Base-by-base conservation (phyloP, 2,329 filamentous ascomycete genomes). In the Venturiaceae sp. region DNA sequence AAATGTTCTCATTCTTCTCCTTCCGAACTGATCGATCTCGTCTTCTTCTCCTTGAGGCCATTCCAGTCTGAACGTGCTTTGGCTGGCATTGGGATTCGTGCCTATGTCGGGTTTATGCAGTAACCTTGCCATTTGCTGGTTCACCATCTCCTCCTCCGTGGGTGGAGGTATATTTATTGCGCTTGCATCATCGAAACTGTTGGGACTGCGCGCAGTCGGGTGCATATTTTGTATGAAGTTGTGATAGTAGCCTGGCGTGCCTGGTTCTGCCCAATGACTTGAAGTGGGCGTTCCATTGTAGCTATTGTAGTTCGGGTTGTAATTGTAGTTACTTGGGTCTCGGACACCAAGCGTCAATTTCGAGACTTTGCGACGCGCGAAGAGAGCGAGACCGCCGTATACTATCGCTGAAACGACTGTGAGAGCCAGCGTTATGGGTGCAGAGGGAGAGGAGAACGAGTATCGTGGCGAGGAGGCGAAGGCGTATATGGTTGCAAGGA, bases 101-200 rank as follows among this genome's bases (percentile, higher is more conserved):
- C 68, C 66, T 3, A 65, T 58, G 52, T 75, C 70, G 11, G 14
- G 37, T 58, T 68, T 68, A 58, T 69, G 64, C 16, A 79, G 71
- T 0, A 80, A 69, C 61, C 74, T 69, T n/a, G 76, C 71, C 72
- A 79, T 77, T 61, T 80, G 77, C 62, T 77, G 75, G 32, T 76
- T 74, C 59, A 78, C 75, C 60, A 73, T 68, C 54, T 80, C 77
- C 57, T 79, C 75, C 63, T 80, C 77, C 5, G 58, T 60, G 14
- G 53, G 52, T 55, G 53, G 16, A 16, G 39, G 28, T 23, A 37
- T 53, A 46, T 2, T 63, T 54, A 33, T 62, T 34, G 30, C 41
- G 58, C 32, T 39, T 58, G 53, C 23, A n/a, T 23, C 47, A 55
- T 54, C 57, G 47, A 53, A 55, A 23, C 26, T 39, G 8, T 28